These are phyloP conservation scores for Aspergillus bridgeri DNA, from an alignment of 495 filamentous ascomycete genomes.

Conservation along the genomic window DNA sequence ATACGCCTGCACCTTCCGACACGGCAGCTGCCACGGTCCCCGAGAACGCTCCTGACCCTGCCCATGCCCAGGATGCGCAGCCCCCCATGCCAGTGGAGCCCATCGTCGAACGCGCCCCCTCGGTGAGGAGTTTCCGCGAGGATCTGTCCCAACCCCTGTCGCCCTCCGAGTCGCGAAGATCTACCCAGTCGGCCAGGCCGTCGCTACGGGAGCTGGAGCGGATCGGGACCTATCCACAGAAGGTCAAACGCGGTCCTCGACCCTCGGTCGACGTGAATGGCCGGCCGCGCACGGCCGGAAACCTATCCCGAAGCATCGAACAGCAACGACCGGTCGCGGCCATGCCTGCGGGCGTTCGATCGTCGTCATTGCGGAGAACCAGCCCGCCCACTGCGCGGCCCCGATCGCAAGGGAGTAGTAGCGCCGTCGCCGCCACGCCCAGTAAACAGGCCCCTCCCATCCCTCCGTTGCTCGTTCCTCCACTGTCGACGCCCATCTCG, in stretches of 20 bases:
- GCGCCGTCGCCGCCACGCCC: conserved; percentile 33
- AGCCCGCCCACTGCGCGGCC: conserved; percentile 34
- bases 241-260: conserved; percentile 80
- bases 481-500: conserved; percentile 43
- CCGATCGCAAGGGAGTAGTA: conserved; percentile 40
- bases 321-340: conserved; percentile 71
- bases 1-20: conserved; percentile 13
- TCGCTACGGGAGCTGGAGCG: conserved; percentile 59
- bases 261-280: conserved; percentile 68
- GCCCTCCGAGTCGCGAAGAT: conserved; percentile 41
- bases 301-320: conserved; percentile 39
- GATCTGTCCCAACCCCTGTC: conserved; percentile 33
- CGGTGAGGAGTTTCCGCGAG: conserved; percentile 31
- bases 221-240: conserved; percentile 54
- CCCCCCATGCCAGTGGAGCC: too few species aligned
- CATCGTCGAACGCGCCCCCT: conserved; percentile 8
- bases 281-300: conserved; percentile 59
- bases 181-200: conserved; percentile 64
- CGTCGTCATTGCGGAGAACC: conserved; percentile 43
- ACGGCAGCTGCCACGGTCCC: conserved; percentile 7
- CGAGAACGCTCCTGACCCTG: conserved; percentile 4
- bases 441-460: conserved; percentile 39
- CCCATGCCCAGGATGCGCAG: too few species aligned
- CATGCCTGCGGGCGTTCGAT: conserved; percentile 51
- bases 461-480: conserved; percentile 44